Conservation (phyloP, 2,329 filamentous ascomycete genomes). For the Botrytis elliptica region DNA sequence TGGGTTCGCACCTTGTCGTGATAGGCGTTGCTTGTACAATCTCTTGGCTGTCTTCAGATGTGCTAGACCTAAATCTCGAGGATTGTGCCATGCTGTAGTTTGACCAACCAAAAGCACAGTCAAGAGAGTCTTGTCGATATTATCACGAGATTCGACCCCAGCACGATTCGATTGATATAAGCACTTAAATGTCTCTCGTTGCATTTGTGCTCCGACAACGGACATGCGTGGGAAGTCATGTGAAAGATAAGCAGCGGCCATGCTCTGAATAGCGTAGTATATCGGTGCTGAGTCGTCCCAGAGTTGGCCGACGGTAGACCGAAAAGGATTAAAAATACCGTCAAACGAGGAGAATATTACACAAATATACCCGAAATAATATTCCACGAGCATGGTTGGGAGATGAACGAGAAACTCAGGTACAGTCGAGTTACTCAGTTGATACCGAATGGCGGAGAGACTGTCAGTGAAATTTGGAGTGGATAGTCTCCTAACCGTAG, state of each 20-base stretch:
- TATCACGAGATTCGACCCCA: constrained; percentile 47
- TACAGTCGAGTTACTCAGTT: constrained; percentile 33
- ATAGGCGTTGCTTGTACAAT: constrained; percentile 30
- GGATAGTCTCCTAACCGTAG: neutral
- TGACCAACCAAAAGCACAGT: constrained; percentile 58
- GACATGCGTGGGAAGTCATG: constrained; percentile 56
- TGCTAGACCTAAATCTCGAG: constrained; percentile 49
- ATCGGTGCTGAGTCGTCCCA: constrained; percentile 59
- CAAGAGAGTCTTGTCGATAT: constrained; percentile 56
- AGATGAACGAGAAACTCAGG: constrained; percentile 34
- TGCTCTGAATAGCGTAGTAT: constrained; percentile 61
- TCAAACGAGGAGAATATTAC: constrained; percentile 64
- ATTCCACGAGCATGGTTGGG: constrained; percentile 57
- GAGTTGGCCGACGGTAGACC: constrained; percentile 55
- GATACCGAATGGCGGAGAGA: constrained; percentile 34
- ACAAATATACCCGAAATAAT: constrained; percentile 63
- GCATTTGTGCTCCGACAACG: constrained; percentile 50
- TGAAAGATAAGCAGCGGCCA: constrained; percentile 60
- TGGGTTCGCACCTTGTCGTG: constrained; percentile 25
- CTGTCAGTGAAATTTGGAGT: constrained; percentile 27
- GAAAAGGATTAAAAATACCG: constrained; percentile 59
- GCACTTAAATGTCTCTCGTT: constrained; percentile 40
- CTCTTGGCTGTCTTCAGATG: constrained; percentile 37
- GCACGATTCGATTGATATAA: constrained; percentile 49
- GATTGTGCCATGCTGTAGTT: constrained; percentile 59